Evolutionary conservation across 129 eudicot genomes (phyloP).

Genomic region (Arctium minus): DNA sequence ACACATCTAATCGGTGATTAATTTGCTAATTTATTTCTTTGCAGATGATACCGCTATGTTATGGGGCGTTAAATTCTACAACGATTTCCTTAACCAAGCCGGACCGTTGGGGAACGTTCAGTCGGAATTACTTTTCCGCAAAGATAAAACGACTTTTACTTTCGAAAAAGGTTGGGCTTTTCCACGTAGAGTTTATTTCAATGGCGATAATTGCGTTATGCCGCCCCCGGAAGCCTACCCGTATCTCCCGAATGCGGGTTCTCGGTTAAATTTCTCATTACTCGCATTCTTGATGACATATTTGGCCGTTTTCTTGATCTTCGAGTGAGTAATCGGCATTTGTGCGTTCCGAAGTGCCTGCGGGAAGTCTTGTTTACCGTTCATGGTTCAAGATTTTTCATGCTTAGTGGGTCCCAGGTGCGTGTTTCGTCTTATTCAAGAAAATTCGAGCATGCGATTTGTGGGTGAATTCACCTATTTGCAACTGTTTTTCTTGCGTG

Average conservation of each 20-base stretch:
- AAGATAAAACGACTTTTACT: slow-evolving; percentile 70
- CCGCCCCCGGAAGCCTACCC: slow-evolving; percentile 99
- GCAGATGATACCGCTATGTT: slow-evolving; percentile 98
- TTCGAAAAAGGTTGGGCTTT: slow-evolving; percentile 97
- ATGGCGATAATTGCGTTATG: slow-evolving; percentile 97
- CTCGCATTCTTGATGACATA: slow-evolving; percentile 35
- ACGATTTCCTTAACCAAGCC: slow-evolving; percentile 80
- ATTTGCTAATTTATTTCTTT: background rate
- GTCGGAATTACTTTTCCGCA: slow-evolving; percentile 81
- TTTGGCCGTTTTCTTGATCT: slow-evolving; percentile 36
- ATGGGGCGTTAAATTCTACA: slow-evolving; percentile 91
- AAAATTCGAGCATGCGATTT: slow-evolving; percentile 19
- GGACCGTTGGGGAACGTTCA: slow-evolving; percentile 92
- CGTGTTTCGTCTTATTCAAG: slow-evolving; percentile 5
- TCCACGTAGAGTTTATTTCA: slow-evolving; percentile 83
- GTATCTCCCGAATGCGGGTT: slow-evolving; percentile 64
- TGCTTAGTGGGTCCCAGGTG: slow-evolving; percentile 17
- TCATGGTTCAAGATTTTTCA: background rate
- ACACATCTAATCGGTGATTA: slow-evolving; percentile 1
- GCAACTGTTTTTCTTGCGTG: slow-evolving; percentile 14
- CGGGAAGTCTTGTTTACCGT: background rate
- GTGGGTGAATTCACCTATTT: slow-evolving; percentile 37
- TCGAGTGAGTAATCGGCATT: slow-evolving; percentile 23
- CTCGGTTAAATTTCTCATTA: slow-evolving; percentile 38
- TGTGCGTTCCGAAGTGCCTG: background rate